A percentile compares a stretch with the other conserved stretches of the same genome.
These are phyloP conservation scores for Ascobolus immersus DNA, from an alignment of 495 filamentous ascomycete genomes.

Conservation along the genomic window DNA sequence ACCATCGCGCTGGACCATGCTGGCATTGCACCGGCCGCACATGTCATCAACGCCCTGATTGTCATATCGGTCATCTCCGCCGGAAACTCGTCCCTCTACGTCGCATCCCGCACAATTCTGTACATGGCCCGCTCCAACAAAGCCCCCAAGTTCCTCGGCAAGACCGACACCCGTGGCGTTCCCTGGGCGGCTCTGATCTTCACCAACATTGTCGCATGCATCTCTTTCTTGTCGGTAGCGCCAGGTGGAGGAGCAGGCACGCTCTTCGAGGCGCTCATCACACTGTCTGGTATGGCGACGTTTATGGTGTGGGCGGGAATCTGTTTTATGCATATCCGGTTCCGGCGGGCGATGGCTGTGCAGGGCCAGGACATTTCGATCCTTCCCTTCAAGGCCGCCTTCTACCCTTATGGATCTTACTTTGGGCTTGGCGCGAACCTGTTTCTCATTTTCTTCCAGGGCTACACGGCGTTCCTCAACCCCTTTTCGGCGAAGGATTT, in stretches of 20 bases:
- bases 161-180: slow-evolving; percentile 36
- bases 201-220: slow-evolving; percentile 36
- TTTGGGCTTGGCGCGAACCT: slow-evolving; percentile 32
- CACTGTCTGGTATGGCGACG: slow-evolving; percentile 31
- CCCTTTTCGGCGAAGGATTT: slow-evolving; percentile 35
- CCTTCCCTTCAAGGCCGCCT: slow-evolving; percentile 30
- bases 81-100: slow-evolving; percentile 43
- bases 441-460: slow-evolving; percentile 40
- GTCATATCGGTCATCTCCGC: slow-evolving; percentile 43
- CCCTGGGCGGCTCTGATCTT: slow-evolving; percentile 36
- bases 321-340: slow-evolving; percentile 39
- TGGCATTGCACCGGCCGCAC: slow-evolving; percentile 27
- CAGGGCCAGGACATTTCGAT: slow-evolving; percentile 29
- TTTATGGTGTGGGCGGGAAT: slow-evolving; percentile 46
- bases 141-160: slow-evolving; percentile 38
- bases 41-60: slow-evolving; percentile 49
- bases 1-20: slow-evolving; percentile 35
- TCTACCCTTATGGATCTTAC: slow-evolving; percentile 40
- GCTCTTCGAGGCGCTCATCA: slow-evolving; percentile 23
- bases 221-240: slow-evolving; percentile 36
- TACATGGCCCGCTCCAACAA: slow-evolving; percentile 40
- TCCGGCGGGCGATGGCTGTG: slow-evolving; percentile 28
- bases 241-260: slow-evolving; percentile 31
- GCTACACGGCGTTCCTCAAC: slow-evolving; percentile 27
- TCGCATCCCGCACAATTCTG: slow-evolving; percentile 36